Conservation (phyloP, 139 green algal genomes). For the Choricystis sp. region DNA sequence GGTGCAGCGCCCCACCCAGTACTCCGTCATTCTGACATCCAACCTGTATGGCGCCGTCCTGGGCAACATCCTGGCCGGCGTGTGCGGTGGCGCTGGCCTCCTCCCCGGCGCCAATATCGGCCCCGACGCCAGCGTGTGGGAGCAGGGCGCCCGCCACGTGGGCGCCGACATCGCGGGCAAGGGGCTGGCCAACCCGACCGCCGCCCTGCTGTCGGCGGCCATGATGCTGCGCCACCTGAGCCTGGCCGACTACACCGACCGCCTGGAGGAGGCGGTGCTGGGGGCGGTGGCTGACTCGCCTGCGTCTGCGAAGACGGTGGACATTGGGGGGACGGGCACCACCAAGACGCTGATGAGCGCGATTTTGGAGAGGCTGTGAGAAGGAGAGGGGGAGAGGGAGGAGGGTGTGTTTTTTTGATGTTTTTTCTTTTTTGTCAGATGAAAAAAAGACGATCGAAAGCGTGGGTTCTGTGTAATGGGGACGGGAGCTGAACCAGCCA, state of each 20-base stretch:
- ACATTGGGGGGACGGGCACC: conserved; percentile 64
- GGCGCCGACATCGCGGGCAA: conserved; percentile 80
- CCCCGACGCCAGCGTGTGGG: conserved; percentile 57
- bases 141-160: conserved; percentile 89
- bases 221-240: conserved; percentile 92
- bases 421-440: no score
- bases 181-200: conserved; percentile 88
- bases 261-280: conserved; percentile 62
- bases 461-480: no score
- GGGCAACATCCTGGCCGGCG: conserved; percentile 78
- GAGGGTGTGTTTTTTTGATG: no score
- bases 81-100: conserved; percentile 89
- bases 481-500: no score
- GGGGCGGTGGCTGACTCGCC: conserved; percentile 62
- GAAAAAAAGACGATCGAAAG: no score
- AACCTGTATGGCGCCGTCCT: conserved; percentile 97
- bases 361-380: conserved; percentile 61
- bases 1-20: conserved; percentile 60
- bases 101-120: conserved; percentile 74
- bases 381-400: no score
- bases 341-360: conserved; percentile 77
- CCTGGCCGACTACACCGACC: conserved; percentile 23
- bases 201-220: conserved; percentile 64
- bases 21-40: conserved; percentile 91
- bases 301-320: conserved; percentile 49